Evolutionary conservation across 2,329 filamentous ascomycete genomes (phyloP), one percentile per base, ranked within the genome.

Genomic region (Phialophora tarda): DNA sequence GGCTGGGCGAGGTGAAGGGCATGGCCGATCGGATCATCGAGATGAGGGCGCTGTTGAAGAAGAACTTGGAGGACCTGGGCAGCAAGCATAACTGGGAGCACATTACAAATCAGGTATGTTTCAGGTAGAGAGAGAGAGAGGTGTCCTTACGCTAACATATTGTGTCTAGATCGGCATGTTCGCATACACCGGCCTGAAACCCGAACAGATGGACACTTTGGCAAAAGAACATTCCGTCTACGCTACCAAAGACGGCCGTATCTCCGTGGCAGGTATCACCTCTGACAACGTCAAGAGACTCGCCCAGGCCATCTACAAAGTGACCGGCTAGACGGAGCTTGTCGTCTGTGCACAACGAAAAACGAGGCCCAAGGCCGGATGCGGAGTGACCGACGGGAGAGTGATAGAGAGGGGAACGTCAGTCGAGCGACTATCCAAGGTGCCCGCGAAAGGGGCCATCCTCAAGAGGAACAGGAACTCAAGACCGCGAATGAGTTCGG

Each of bases 1-100:
- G 95, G 95, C 88, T 97, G 62, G 88, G 85, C 67, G 95, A 99
- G 84, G 93, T 99, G 82, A 97, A 98, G 89, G 92, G 86, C 75
- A 99, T 99, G 95, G 95, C 95, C 70, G 93, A 97, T 82, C 93
- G 95, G 78, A 99, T 99, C 85, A 98, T 99, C 82, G 91, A 89
- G 80, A 99, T 99, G 95, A 92, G 95, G 75, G 89, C 91, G 69
- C 88, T 97, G 63, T 89, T 99, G 77, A 96, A 95, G 87, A 87
- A 92, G 75, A 96, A 98, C 84, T 89, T 99, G 63, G 92, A 97
- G 87, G 89, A 91, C 81, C 88, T 97, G 69, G 94, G 94, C 78
- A 95, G 91, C 85, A 93, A 93, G 86, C 92, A 96, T 82, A 92
- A 98, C 85, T 99, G 95, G 95, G 91, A 90, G 79, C 95, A 99